Conservation (phyloP, 129 eudicot species). For the Tanacetum coccineum region DNA sequence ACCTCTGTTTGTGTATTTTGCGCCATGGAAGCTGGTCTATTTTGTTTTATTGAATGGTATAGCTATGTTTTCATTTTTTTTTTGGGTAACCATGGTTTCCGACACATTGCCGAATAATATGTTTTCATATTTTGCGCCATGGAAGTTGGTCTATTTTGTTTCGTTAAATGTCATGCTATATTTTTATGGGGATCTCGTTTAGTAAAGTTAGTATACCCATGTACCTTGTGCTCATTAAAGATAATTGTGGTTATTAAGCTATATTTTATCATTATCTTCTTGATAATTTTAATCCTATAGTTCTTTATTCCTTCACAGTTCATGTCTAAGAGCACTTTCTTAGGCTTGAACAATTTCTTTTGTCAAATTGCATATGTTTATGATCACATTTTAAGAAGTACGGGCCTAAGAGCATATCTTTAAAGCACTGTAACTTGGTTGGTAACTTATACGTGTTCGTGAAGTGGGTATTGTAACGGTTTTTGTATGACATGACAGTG, state of each 20-base stretch:
- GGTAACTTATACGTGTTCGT: no score
- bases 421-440: no score
- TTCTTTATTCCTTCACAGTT: no score
- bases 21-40: background rate
- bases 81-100: no score
- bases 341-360: no score
- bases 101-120: no score
- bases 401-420: no score
- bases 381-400: no score
- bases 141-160: background rate
- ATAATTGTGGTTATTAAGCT: background rate
- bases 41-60: background rate
- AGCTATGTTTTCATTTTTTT: no score
- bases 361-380: no score
- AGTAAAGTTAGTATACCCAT: background rate
- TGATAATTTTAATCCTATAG: no score
- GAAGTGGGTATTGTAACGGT: background rate
- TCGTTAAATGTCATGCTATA: background rate
- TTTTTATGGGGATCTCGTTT: background rate
- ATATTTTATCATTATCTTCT: background rate
- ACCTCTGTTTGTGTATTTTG: background rate
- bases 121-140: background rate
- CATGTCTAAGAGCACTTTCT: no score
- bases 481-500: conserved; percentile 1
- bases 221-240: background rate